These are phyloP conservation scores for Begonia masoniana DNA, from an alignment of 306 rosid species.

Conservation along the genomic window DNA sequence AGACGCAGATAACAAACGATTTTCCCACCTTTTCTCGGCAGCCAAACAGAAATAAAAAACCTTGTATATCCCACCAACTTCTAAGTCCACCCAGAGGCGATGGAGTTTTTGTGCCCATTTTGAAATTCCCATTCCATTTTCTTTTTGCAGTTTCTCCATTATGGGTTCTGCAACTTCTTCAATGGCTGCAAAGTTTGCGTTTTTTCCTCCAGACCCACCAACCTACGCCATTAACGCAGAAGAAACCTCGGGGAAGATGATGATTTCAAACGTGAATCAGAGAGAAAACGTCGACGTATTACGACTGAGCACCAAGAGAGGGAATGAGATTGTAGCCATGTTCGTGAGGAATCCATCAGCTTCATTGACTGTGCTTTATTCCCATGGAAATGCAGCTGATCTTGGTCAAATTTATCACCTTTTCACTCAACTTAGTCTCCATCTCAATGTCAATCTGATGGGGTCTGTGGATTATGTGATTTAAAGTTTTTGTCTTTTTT, in stretches of 20 bases:
- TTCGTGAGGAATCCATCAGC: constrained; percentile 44
- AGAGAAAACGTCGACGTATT: constrained; percentile 54
- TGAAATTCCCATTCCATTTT: too few species aligned
- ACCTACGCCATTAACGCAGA: constrained; percentile 22
- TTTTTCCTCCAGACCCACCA: constrained; percentile 58
- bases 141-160: neutral
- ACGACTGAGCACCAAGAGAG: constrained; percentile 38
- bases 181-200: constrained; percentile 57
- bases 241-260: constrained; percentile 29
- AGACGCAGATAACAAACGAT: too few species aligned
- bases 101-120: too few species aligned
- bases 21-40: too few species aligned
- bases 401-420: constrained; percentile 56
- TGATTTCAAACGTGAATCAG: constrained; percentile 28
- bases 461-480: constrained; percentile 24
- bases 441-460: constrained; percentile 57
- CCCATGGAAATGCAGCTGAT: constrained; percentile 78
- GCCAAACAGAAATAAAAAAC: too few species aligned
- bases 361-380: constrained; percentile 45
- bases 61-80: too few species aligned
- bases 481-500: too few species aligned
- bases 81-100: too few species aligned
- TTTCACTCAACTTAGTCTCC: constrained; percentile 46
- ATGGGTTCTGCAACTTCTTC: constrained; percentile 72
- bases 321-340: constrained; percentile 49